Evolutionary conservation across 1,284 basidiomycete species (phyloP).

Genomic region (Paramarasmius palmivorus): DNA sequence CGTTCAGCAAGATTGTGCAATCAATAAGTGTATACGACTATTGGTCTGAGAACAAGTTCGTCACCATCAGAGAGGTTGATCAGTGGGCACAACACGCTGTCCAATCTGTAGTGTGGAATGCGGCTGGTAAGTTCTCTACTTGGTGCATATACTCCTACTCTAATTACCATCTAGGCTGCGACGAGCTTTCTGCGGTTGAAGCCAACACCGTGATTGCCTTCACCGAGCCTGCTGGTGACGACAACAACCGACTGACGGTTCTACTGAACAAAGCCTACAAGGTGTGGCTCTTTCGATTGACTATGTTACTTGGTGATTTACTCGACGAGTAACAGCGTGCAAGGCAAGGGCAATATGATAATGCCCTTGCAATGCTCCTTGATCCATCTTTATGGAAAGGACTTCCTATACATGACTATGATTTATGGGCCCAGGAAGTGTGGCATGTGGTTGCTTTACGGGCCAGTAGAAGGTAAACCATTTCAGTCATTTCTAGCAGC

Average conservation of each 20-base stretch:
- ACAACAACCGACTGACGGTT: constrained; percentile 62
- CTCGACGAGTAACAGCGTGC: constrained; percentile 48
- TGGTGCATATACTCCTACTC: not conserved
- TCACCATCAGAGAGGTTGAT: constrained; percentile 51
- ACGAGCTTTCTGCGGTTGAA: constrained; percentile 61
- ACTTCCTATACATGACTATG: constrained; percentile 62
- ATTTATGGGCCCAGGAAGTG: constrained; percentile 68
- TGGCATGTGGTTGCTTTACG: constrained; percentile 75
- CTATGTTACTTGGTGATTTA: constrained; percentile 7
- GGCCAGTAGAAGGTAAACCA: constrained; percentile 60
- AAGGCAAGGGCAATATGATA: constrained; percentile 65
- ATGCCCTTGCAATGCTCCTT: constrained; percentile 62
- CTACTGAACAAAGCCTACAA: constrained; percentile 63
- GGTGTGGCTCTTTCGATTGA: constrained; percentile 36
- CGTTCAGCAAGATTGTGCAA: constrained; percentile 68
- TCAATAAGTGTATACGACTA: constrained; percentile 70
- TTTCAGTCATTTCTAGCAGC: constrained; percentile 9
- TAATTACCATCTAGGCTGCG: constrained; percentile 52
- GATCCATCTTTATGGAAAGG: constrained; percentile 71
- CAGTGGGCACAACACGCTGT: constrained; percentile 73
- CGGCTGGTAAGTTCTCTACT: constrained; percentile 49
- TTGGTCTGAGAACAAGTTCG: constrained; percentile 60
- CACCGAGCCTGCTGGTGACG: constrained; percentile 53
- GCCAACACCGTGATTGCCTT: constrained; percentile 72
- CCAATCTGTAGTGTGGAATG: constrained; percentile 70